Conservation (phyloP, 2,329 filamentous ascomycete species). For the Albophoma yamanashiensis region DNA sequence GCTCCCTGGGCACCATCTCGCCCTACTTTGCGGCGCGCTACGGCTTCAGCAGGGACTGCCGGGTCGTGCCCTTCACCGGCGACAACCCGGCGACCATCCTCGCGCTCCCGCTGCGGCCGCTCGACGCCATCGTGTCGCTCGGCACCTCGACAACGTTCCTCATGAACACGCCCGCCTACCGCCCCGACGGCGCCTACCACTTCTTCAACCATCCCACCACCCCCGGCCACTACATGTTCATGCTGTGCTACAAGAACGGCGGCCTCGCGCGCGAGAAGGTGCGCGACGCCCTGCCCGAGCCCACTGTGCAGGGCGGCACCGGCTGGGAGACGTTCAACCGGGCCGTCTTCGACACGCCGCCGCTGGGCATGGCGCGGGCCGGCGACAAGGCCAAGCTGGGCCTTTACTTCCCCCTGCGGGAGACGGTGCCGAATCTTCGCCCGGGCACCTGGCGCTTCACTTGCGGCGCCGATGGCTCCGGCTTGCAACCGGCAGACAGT, state of each 20-base stretch:
- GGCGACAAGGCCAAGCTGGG: constrained; percentile 62
- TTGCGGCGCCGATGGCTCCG: constrained; percentile 43
- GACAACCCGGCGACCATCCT: constrained; percentile 96
- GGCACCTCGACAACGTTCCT: constrained; percentile 96
- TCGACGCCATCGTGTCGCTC: constrained; percentile 88
- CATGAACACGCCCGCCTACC: constrained; percentile 90
- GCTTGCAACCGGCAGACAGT: constrained; percentile 22
- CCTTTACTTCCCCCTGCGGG: constrained; percentile 89
- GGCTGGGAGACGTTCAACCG: constrained; percentile 77
- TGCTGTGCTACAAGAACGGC: constrained; percentile 99
- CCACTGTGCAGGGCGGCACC: constrained; percentile 28
- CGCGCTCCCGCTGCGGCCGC: constrained; percentile 72
- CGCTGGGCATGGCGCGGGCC: constrained; percentile 47
- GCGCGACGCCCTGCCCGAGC: constrained; percentile 63
- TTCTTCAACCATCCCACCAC: constrained; percentile 98
- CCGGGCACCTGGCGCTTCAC: constrained; percentile 81
- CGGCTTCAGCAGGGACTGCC: constrained; percentile 65
- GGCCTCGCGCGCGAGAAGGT: constrained; percentile 85
- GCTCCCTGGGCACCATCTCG: constrained; percentile 64
- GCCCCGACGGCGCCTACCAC: constrained; percentile 83
- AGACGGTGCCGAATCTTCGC: constrained; percentile 87
- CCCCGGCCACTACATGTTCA: constrained; percentile 93
- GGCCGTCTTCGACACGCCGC: constrained; percentile 54
- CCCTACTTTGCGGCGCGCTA: constrained; percentile 71
- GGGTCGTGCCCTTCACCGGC: constrained; percentile 79